Percentiles rank a stretch among this genome's conserved stretches.
phyloP scores from a whole-genome alignment of 2,329 filamentous ascomycete genomes.

The Metarhizium humberi region DNA sequence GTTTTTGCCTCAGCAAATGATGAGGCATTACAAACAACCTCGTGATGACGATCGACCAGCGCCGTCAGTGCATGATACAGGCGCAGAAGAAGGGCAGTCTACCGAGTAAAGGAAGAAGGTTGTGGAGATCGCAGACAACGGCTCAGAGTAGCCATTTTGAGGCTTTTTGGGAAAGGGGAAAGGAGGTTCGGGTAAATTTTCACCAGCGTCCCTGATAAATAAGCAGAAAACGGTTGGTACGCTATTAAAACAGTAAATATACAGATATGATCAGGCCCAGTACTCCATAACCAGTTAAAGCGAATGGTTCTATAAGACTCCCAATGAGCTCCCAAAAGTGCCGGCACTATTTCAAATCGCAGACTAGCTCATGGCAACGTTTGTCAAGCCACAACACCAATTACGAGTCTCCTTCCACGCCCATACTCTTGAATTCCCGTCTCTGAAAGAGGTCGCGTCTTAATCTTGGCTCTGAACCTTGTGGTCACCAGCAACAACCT shows the following conservation, averaged over 20 bases:
- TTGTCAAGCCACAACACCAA: not conserved
- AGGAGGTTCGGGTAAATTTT: not conserved
- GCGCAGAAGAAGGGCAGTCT: constrained; percentile 17
- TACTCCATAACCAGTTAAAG: not conserved
- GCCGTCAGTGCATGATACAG: constrained; percentile 30
- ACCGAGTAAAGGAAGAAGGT: constrained; percentile 6
- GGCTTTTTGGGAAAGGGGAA: not conserved
- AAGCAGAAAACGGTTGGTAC: not conserved
- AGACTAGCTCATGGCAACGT: not conserved
- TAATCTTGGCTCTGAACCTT: constrained; percentile 61
- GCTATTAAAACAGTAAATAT: not conserved
- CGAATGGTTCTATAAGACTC: not conserved
- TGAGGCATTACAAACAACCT: constrained; percentile 57
- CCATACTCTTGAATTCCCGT: not conserved
- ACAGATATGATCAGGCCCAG: not conserved
- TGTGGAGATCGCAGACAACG: not conserved
- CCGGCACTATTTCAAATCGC: not conserved
- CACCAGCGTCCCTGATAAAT: not conserved
- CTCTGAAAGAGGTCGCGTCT: not conserved
- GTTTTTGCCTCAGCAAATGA: constrained; percentile 59
- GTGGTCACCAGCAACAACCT: constrained; percentile 81
- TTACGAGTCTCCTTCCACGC: not conserved
- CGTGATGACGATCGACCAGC: constrained; percentile 32
- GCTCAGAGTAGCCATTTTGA: not conserved
- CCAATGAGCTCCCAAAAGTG: not conserved